Evolutionary conservation across 345 rosid species (phyloP).

Genomic region (Cochlearia excelsa): DNA sequence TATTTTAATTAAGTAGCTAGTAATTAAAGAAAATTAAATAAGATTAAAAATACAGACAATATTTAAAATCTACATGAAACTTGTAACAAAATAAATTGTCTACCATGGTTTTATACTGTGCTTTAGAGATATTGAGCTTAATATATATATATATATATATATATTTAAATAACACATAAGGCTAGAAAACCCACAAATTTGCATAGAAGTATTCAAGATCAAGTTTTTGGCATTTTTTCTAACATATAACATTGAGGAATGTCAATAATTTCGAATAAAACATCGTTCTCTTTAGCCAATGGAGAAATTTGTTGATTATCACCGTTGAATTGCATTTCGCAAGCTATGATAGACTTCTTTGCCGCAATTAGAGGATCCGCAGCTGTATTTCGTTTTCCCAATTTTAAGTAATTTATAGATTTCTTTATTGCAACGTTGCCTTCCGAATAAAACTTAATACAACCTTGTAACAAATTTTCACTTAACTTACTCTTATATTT

Average conservation of each 20-base stretch:
- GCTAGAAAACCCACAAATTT: too few relatives aligned
- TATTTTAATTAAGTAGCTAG: too few relatives aligned
- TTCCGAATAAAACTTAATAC: constrained; percentile 38
- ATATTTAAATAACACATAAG: too few relatives aligned
- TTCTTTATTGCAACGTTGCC: constrained; percentile 14
- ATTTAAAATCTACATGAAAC: too few relatives aligned
- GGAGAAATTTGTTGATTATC: constrained; percentile 28
- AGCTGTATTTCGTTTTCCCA: constrained; percentile 15
- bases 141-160: too few relatives aligned
- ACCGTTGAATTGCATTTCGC: constrained; percentile 44
- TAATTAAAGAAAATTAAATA: too few relatives aligned
- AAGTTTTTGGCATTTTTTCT: too few relatives aligned
- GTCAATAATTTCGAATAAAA: constrained; percentile 29
- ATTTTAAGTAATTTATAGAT: constrained; percentile 16
- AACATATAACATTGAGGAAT: neutral
- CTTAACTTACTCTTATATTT: constrained; percentile 11
- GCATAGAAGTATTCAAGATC: too few relatives aligned
- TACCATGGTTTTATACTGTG: too few relatives aligned
- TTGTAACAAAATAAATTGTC: too few relatives aligned
- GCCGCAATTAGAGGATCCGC: constrained; percentile 11
- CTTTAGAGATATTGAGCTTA: too few relatives aligned
- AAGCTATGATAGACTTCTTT: constrained; percentile 24
- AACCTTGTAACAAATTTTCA: constrained; percentile 28
- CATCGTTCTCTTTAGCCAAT: constrained; percentile 26
- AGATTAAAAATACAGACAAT: too few relatives aligned